Percentiles rank a stretch among this genome's conserved stretches.
phyloP scores from a whole-genome alignment of 257 asterid genomes.

The Penstemon barbatus region DNA sequence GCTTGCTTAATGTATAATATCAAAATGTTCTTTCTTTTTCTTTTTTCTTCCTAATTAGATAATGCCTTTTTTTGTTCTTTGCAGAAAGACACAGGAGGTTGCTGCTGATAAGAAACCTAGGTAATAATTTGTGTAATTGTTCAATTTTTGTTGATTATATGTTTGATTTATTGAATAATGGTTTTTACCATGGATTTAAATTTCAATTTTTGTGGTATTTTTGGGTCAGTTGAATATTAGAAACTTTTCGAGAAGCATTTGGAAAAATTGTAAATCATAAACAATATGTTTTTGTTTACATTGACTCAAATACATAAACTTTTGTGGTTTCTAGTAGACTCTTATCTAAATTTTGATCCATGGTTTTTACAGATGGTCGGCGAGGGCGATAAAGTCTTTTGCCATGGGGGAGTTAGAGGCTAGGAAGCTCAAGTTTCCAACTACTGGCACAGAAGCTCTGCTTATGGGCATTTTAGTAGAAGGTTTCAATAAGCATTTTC shows the following conservation, averaged over 20 bases:
- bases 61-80: constrained; percentile 21
- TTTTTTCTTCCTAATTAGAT: neutral
- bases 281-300: too few species aligned
- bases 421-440: constrained; percentile 79
- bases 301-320: too few species aligned
- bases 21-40: constrained; percentile 8
- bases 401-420: constrained; percentile 89
- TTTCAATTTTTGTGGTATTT: too few species aligned
- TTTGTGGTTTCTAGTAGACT: neutral
- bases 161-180: neutral
- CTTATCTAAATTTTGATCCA: neutral
- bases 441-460: constrained; percentile 88
- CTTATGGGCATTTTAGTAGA: constrained; percentile 93
- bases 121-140: constrained; percentile 37
- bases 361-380: constrained; percentile 73
- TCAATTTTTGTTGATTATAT: neutral
- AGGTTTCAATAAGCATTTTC: constrained; percentile 42
- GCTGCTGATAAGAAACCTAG: constrained; percentile 48
- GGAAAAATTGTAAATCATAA: too few species aligned
- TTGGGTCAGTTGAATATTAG: too few species aligned
- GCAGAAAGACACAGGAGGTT: constrained; percentile 49
- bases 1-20: constrained; percentile 23
- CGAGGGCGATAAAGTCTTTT: constrained; percentile 82
- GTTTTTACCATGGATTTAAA: too few species aligned
- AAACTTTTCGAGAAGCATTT: too few species aligned